phyloP scores from a whole-genome alignment of 2,329 filamentous ascomycete genomes.

The Drechslera avenae region DNA sequence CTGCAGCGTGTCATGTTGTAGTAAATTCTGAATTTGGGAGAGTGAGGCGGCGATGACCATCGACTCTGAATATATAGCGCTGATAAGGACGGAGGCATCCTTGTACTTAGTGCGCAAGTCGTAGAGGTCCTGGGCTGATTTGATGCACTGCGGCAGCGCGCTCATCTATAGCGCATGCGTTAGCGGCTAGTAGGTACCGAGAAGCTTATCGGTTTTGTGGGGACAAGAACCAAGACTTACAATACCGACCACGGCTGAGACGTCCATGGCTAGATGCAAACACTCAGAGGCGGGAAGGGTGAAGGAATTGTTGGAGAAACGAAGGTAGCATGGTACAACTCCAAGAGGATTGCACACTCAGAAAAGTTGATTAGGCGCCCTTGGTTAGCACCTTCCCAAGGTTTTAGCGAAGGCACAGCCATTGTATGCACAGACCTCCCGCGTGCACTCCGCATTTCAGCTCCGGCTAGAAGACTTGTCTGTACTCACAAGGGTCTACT shows the following conservation, averaged over 20 bases:
- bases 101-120: constrained; percentile 38
- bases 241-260: constrained; percentile 11
- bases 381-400: background rate
- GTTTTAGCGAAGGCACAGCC: background rate
- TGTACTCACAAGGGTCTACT: no score
- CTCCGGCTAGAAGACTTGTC: background rate
- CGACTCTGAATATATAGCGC: constrained; percentile 42
- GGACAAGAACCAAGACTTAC: constrained; percentile 6
- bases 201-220: background rate
- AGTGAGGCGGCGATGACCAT: constrained; percentile 43
- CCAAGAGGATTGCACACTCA: background rate
- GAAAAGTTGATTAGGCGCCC: background rate
- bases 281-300: background rate
- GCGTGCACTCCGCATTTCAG: constrained; percentile 1
- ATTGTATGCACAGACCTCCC: constrained; percentile 12
- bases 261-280: constrained; percentile 5
- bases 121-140: constrained; percentile 39
- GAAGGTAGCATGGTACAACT: background rate
- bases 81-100: constrained; percentile 39
- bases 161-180: constrained; percentile 20
- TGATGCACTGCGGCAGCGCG: constrained; percentile 33
- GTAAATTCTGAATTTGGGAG: constrained; percentile 37
- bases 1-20: constrained; percentile 34
- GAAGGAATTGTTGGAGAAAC: background rate
- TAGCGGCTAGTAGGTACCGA: constrained; percentile 6